These are phyloP conservation scores for Pleoardoris graminearum DNA, from an alignment of 2,329 filamentous ascomycete species.

Conservation along the genomic window DNA sequence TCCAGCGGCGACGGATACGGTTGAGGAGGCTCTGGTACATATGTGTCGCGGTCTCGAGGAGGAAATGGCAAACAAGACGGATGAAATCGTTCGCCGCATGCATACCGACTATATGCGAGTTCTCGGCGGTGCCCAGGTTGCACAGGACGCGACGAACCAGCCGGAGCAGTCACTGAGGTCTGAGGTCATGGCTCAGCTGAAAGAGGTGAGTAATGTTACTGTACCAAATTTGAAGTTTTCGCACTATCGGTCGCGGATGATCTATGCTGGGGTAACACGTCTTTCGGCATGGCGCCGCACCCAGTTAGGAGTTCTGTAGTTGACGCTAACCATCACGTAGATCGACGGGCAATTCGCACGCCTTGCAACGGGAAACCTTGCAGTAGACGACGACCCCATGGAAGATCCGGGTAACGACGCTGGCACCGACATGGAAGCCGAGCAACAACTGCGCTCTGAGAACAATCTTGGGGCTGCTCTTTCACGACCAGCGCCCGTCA, in stretches of 20 bases:
- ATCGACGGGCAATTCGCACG: slow-evolving; percentile 28
- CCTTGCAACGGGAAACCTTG: slow-evolving; percentile 24
- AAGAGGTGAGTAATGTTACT: background rate
- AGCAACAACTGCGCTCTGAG: background rate
- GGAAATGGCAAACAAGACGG: slow-evolving; percentile 49
- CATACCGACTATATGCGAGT: slow-evolving; percentile 44
- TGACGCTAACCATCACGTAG: background rate
- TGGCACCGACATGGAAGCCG: slow-evolving; percentile 1
- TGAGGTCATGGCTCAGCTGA: slow-evolving; percentile 24
- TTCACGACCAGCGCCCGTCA: no score
- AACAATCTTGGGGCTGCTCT: background rate
- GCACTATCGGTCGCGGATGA: no score
- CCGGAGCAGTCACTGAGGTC: slow-evolving; percentile 20
- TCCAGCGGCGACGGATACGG: slow-evolving; percentile 46
- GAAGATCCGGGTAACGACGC: background rate
- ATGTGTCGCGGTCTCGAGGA: slow-evolving; percentile 51
- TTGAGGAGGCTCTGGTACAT: slow-evolving; percentile 45
- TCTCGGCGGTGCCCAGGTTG: slow-evolving; percentile 31
- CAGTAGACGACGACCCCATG: background rate
- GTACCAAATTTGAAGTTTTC: background rate
- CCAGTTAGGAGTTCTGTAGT: no score
- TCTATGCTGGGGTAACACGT: no score
- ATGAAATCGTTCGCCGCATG: slow-evolving; percentile 50
- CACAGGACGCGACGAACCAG: slow-evolving; percentile 12
- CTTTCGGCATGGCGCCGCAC: no score